Evolutionary conservation across 2,329 filamentous ascomycete species (phyloP), one percentile per base, ranked within the genome.

Genomic region (Hypoxylon rubiginosum): DNA sequence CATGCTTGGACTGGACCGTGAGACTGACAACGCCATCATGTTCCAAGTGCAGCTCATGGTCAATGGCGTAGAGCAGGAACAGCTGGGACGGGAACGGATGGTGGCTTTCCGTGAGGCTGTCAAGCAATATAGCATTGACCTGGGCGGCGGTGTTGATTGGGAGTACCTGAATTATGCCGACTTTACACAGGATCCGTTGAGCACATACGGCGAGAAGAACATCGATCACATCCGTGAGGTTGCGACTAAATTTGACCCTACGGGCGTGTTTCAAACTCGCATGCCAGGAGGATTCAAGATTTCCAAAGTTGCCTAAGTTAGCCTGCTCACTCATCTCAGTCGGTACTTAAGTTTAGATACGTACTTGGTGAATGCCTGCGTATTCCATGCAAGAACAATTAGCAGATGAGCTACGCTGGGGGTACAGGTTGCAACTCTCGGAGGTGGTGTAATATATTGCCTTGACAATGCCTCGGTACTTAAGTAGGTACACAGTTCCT

Each of bases 211-310:
- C 5, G 64, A 54, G 7, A 72, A 68, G 15, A 79, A 80, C 58
- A 61, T 78, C 26, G 63, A 66, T 34, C 72, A 70, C 34, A 61
- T 82, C 53, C 67, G 72, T 21, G 61, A 58, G 3, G 74, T 78
- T 43, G 76, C 78, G 11, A 50, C 71, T 54, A 77, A 77, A 66
- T 81, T 79, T 64, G 80, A 82, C 63, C 78, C 77, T 1, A 30
- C 71, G 0, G 73, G 73, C 5, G 71, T 81, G 6, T 82, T 80
- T 55, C 79, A 81, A 73, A 75, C 61, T 11, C 59, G 76, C 39
- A 75, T 78, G 69, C 78, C 75, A 2, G 78, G 79, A 21, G 79
- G 79, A 9, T 81, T 80, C 59, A 81, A 80, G 74, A 72, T 80
- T 32, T 67, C 68, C 39, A 64, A 59, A 65, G 59, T 64, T 11